phyloP scores from a whole-genome alignment of 1,284 basidiomycete species.

The Melampsora larici-populina region DNA sequence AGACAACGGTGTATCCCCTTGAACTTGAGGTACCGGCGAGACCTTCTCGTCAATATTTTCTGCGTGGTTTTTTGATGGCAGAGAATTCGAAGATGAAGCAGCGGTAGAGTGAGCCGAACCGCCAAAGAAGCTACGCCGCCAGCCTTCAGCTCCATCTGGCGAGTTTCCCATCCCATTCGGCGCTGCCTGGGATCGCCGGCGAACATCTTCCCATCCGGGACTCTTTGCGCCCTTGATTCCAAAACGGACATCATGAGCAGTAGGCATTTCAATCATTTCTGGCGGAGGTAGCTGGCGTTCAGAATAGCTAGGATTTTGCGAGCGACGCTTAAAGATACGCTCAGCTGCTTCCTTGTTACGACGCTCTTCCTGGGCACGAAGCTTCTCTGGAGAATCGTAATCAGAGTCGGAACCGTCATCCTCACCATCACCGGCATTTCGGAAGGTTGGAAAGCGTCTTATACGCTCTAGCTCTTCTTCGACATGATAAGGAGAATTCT shows the following conservation, averaged over 20 bases:
- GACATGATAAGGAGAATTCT: neutral
- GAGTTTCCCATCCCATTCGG: neutral
- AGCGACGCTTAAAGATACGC: neutral
- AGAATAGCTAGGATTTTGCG: neutral
- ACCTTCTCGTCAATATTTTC: neutral
- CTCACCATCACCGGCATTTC: neutral
- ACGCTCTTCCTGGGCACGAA: conserved; percentile 1
- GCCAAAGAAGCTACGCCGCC: conserved; percentile 41
- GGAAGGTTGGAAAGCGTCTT: neutral
- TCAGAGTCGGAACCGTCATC: neutral
- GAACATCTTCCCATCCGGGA: conserved; percentile 37
- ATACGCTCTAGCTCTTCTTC: neutral
- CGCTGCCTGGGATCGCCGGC: conserved; percentile 8
- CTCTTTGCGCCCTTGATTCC: conserved; percentile 43
- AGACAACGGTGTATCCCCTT: neutral
- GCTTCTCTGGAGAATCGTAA: neutral
- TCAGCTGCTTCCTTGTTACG: conserved; percentile 5
- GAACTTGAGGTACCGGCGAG: neutral
- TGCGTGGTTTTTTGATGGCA: neutral
- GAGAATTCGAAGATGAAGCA: neutral
- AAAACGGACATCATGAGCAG: conserved; percentile 42
- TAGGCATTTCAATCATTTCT: conserved; percentile 40
- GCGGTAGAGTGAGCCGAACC: neutral
- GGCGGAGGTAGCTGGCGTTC: conserved; percentile 39
- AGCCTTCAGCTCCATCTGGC: conserved; percentile 7